Conservation (phyloP, 495 filamentous ascomycete genomes). For the Xylaria curta region DNA sequence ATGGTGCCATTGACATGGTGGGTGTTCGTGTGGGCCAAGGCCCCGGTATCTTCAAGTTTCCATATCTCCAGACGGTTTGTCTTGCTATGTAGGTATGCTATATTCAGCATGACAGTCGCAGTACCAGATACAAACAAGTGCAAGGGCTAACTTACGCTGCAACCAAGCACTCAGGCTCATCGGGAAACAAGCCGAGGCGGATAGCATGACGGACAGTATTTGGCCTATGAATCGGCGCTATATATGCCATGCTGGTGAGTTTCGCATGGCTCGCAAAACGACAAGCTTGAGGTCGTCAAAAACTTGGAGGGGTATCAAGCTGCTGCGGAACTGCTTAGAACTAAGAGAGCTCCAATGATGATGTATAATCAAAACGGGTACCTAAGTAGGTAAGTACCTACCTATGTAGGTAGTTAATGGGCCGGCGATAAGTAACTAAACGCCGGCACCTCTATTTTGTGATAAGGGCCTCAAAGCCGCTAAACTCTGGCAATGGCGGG, state of each 20-base stretch:
- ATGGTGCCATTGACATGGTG: conserved; percentile 81
- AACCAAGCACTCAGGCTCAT: conserved; percentile 80
- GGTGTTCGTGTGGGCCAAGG: conserved; percentile 64
- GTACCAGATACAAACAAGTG: conserved; percentile 20
- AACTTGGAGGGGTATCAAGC: background rate
- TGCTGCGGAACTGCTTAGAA: background rate
- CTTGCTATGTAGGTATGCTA: conserved; percentile 63
- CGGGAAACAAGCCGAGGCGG: conserved; percentile 73
- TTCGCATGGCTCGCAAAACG: conserved; percentile 33
- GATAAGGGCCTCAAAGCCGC: background rate
- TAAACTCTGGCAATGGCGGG: conserved; percentile 14
- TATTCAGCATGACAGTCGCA: conserved; percentile 15
- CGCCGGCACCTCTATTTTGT: conserved; percentile 22
- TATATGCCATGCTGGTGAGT: conserved; percentile 75
- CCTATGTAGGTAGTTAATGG: too few relatives aligned
- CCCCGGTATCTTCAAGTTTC: conserved; percentile 46
- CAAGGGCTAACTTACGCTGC: conserved; percentile 72
- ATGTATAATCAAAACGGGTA: conserved; percentile 24
- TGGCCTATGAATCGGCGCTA: conserved; percentile 91
- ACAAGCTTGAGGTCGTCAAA: background rate
- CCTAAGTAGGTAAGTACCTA: too few relatives aligned
- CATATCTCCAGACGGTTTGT: conserved; percentile 92
- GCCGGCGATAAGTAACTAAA: conserved; percentile 38
- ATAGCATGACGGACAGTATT: conserved; percentile 89
- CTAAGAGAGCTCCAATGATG: conserved; percentile 25